These are phyloP conservation scores for Aspergillus mulundensis DNA, from an alignment of 495 filamentous ascomycete genomes.

Conservation along the genomic window DNA sequence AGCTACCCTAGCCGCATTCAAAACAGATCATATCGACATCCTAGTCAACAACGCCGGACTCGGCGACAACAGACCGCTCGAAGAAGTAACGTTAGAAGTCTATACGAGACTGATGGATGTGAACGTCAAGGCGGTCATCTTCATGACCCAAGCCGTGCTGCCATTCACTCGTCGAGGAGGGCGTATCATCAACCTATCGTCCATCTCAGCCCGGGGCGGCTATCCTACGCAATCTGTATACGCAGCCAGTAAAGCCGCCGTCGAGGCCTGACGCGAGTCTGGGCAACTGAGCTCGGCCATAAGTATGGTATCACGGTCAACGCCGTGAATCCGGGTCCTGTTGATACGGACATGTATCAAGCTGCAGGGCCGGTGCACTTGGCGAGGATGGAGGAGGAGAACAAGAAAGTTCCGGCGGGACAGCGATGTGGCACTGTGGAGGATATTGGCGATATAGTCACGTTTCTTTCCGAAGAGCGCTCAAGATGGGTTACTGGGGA, in stretches of 20 bases:
- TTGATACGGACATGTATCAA: slow-evolving; percentile 35
- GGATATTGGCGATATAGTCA: slow-evolving; percentile 46
- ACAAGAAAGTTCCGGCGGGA: slow-evolving; percentile 26
- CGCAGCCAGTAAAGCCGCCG: slow-evolving; percentile 30
- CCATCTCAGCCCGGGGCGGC: slow-evolving; percentile 32
- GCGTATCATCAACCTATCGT: slow-evolving; percentile 44
- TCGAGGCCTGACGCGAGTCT: slow-evolving; percentile 28
- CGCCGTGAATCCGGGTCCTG: slow-evolving; percentile 33
- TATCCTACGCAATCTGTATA: slow-evolving; percentile 24
- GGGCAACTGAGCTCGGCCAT: slow-evolving; percentile 32
- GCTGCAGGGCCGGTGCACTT: slow-evolving; percentile 15
- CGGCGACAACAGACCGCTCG: slow-evolving; percentile 15
- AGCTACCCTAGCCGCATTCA: slow-evolving; percentile 14
- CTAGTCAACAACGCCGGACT: slow-evolving; percentile 23
- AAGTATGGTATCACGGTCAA: slow-evolving; percentile 35
- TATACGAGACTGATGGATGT: slow-evolving; percentile 21
- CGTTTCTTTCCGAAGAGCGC: slow-evolving; percentile 45
- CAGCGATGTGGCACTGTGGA: slow-evolving; percentile 27
- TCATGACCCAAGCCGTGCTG: slow-evolving; percentile 36
- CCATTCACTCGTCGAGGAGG: slow-evolving; percentile 40
- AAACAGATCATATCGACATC: slow-evolving; percentile 23
- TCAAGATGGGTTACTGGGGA: slow-evolving; percentile 50
- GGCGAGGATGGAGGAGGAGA: slow-evolving; percentile 21
- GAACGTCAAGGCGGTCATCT: slow-evolving; percentile 35
- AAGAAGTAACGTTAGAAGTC: slow-evolving; percentile 15